These are phyloP conservation scores for Inga oerstediana DNA, from an alignment of 306 rosid species.

Conservation along the genomic window DNA sequence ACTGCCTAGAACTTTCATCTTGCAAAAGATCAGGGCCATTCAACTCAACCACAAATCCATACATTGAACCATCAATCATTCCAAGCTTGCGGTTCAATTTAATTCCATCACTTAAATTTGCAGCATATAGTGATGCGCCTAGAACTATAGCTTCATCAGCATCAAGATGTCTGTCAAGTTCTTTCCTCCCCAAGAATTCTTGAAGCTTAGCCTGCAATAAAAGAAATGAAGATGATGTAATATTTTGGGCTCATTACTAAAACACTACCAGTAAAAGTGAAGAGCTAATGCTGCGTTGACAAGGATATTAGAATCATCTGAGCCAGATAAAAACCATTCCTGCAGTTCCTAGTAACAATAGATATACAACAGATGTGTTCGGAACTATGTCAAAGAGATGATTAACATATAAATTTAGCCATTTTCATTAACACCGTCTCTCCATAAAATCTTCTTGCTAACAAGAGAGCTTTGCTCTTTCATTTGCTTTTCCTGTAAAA, in stretches of 20 bases:
- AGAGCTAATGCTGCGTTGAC: slow-evolving; percentile 1
- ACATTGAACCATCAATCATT: slow-evolving; percentile 95
- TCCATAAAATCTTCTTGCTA: background rate
- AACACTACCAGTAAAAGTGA: slow-evolving; percentile 18
- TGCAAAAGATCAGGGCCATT: slow-evolving; percentile 73
- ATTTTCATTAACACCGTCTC: slow-evolving; percentile 7
- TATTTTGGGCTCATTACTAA: background rate
- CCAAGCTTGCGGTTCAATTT: slow-evolving; percentile 97
- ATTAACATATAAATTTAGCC: slow-evolving; percentile 1
- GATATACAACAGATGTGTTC: slow-evolving; percentile 15
- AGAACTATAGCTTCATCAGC: slow-evolving; percentile 98
- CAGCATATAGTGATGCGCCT: slow-evolving; percentile 91
- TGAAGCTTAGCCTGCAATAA: slow-evolving; percentile 85
- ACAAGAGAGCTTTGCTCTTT: background rate
- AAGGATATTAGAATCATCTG: background rate
- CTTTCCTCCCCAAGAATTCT: slow-evolving; percentile 88
- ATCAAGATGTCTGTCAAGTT: slow-evolving; percentile 95
- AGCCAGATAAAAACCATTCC: background rate
- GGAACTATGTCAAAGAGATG: background rate
- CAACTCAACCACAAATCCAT: slow-evolving; percentile 77
- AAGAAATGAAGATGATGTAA: slow-evolving; percentile 13
- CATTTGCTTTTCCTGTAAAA: background rate
- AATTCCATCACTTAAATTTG: slow-evolving; percentile 97
- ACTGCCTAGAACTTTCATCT: slow-evolving; percentile 80
- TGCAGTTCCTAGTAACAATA: slow-evolving; percentile 23